Conservation (phyloP, 2,329 filamentous ascomycete genomes). For the Thielaviopsis cerberus region DNA sequence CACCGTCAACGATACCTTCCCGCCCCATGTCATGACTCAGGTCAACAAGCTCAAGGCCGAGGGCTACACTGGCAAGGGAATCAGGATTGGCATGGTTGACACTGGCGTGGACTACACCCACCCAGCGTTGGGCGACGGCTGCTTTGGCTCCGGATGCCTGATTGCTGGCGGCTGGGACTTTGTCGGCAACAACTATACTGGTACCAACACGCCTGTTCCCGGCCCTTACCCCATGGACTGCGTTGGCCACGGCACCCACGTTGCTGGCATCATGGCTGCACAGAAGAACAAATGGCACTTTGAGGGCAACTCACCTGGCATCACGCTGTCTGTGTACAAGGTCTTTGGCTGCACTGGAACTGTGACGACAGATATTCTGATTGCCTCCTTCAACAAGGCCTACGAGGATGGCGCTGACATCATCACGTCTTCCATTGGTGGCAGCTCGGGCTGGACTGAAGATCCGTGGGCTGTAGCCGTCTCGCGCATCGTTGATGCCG, state of each 20-base stretch:
- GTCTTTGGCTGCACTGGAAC: conserved; percentile 21
- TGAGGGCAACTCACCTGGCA: conserved; percentile 24
- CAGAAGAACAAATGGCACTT: conserved; percentile 21
- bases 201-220: conserved; percentile 17
- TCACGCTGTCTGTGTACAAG: conserved; percentile 23
- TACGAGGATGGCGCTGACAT: conserved; percentile 23
- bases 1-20: neutral
- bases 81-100: conserved; percentile 26
- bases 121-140: conserved; percentile 32
- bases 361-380: conserved; percentile 22
- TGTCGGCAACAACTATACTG: conserved; percentile 22
- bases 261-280: conserved; percentile 28
- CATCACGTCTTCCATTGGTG: conserved; percentile 18
- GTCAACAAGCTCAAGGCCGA: conserved; percentile 24
- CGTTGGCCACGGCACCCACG: conserved; percentile 25
- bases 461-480: conserved; percentile 15
- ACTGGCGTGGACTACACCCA: conserved; percentile 29
- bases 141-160: conserved; percentile 30
- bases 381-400: conserved; percentile 24
- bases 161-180: conserved; percentile 30
- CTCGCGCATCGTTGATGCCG: conserved; percentile 17
- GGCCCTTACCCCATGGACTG: conserved; percentile 24
- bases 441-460: conserved; percentile 16
- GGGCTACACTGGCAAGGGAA: conserved; percentile 27
- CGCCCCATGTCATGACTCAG: conserved; percentile 12